Conservation (phyloP, 169 alveolate species). For the Cryptosporidium baileyi region DNA sequence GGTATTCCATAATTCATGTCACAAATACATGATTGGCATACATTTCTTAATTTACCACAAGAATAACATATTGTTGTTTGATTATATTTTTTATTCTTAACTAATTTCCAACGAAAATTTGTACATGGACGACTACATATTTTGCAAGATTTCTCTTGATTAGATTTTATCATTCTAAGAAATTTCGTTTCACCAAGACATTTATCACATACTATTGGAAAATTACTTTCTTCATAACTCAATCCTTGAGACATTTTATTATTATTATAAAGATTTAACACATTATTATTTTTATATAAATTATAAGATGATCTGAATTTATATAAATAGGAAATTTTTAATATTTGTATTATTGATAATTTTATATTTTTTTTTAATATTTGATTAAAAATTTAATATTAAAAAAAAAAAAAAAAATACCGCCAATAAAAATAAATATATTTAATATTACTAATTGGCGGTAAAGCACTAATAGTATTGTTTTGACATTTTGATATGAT, state of each 20-base stretch:
- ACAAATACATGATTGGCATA: constrained; percentile 96
- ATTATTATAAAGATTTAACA: neutral
- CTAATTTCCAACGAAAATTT: constrained; percentile 97
- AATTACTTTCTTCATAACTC: constrained; percentile 89
- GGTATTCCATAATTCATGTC: constrained; percentile 98
- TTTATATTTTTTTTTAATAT: too few species aligned
- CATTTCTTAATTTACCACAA: constrained; percentile 97
- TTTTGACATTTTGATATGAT: too few species aligned
- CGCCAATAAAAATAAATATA: too few species aligned
- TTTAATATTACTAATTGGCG: too few species aligned
- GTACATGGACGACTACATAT: constrained; percentile 97
- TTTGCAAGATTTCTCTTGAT: constrained; percentile 94
- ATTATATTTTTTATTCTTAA: constrained; percentile 91
- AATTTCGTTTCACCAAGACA: constrained; percentile 98
- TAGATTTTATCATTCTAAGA: constrained; percentile 93
- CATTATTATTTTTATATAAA: too few species aligned
- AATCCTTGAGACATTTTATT: constrained; percentile 36
- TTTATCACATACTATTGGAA: constrained; percentile 96
- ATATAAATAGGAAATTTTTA: too few species aligned
- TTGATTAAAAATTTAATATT: too few species aligned
- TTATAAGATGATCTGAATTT: too few species aligned
- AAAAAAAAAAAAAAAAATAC: too few species aligned
- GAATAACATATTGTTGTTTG: constrained; percentile 95
- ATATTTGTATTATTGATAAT: too few species aligned
- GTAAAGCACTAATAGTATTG: too few species aligned